Conservation (phyloP, 2,329 filamentous ascomycete species). For the Diatrype stigma region DNA sequence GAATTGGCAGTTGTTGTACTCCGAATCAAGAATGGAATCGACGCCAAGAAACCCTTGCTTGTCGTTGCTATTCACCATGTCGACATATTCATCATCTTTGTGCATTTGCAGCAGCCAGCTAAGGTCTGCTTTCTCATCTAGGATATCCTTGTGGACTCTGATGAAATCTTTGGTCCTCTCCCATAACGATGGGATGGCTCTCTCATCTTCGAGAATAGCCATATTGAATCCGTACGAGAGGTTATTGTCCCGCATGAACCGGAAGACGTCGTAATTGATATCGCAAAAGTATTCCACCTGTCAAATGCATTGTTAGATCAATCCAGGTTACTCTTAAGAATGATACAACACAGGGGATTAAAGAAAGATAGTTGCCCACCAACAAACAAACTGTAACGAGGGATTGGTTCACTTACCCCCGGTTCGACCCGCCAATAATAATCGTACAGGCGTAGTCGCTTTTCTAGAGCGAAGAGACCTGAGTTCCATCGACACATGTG, state of each 20-base stretch:
- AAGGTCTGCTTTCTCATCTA: slow-evolving; percentile 45
- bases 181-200: slow-evolving; percentile 41
- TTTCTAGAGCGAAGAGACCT: slow-evolving; percentile 76
- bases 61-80: no score
- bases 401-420: slow-evolving; percentile 40
- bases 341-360: background rate
- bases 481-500: slow-evolving; percentile 82
- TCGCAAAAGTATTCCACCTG: slow-evolving; percentile 52
- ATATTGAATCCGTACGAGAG: slow-evolving; percentile 70
- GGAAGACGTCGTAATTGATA: slow-evolving; percentile 81
- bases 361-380: background rate
- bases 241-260: slow-evolving; percentile 78
- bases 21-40: slow-evolving; percentile 23
- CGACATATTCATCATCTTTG: slow-evolving; percentile 11
- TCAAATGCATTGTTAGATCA: slow-evolving; percentile 13
- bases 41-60: no score
- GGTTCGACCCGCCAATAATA: slow-evolving; percentile 61
- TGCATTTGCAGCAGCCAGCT: slow-evolving; percentile 41
- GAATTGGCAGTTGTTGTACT: slow-evolving; percentile 47
- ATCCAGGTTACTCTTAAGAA: no score
- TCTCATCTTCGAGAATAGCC: slow-evolving; percentile 41
- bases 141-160: slow-evolving; percentile 36
- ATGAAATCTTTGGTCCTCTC: slow-evolving; percentile 42
- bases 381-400: background rate
- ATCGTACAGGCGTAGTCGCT: slow-evolving; percentile 57